Base-by-base conservation (phyloP, 176 grass and related monocot species). In the Cenchrus americanus region DNA sequence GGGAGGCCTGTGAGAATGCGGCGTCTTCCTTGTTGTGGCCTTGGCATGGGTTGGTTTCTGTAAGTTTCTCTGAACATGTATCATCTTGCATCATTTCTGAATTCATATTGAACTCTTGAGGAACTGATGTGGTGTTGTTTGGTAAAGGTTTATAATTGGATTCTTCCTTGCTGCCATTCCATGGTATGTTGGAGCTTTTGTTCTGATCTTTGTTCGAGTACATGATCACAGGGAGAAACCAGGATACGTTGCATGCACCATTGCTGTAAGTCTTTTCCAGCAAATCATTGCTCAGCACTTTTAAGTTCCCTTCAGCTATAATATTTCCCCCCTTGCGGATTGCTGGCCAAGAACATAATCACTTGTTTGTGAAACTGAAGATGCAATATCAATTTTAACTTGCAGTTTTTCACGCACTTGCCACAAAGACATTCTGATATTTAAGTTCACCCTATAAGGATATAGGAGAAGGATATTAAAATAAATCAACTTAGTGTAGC, bases 101-200 rank as follows among this genome's bases (percentile, higher is more conserved):
- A 44, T 14, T 66, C 76, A 17, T 44, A 63, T 77, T 59, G 48
- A 22, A 19, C 22, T 62, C 59, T 86, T 86, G 57, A 82, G 79
- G 41, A 82, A 66, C 15, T 86, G 50, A 14, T 90, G 23, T 85
- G 23, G 61, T 72, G 52, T 52, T 83, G 32, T 87, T 85, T 30
- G 41, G 1, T 83, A 67, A 87, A 98, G 96, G 93, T 98, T 98
- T 66, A 85, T 98, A 62, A 23, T 84, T 49, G 96, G 96, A 53
- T 98, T 98, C 87, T 92, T 98, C 90, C 65, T 98, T 82, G 93
- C 91, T 88, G 90, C 92, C 65, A 88, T 98, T 86, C 96, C 96
- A 62, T 98, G 96, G 96, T 98, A 98, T 88, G 10, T 98, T 82
- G 93, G 96, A 88, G 96, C 93, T 73, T 92, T 98, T 62, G 66